Evolutionary conservation across 176 grass and related monocot genomes (phyloP).

Genomic region (Sorghum bicolor): DNA sequence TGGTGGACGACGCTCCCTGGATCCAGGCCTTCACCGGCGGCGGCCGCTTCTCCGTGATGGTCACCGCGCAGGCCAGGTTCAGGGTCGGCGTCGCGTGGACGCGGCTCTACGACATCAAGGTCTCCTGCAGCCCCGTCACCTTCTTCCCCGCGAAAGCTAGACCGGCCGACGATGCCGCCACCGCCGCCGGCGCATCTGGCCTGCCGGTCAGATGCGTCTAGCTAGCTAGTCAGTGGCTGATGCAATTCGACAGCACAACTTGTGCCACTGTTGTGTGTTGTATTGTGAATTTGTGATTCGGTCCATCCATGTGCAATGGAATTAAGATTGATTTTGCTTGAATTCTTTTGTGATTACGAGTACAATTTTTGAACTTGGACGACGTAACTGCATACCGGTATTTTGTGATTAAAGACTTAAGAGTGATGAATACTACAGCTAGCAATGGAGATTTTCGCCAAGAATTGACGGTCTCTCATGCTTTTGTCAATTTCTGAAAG

Average conservation of each 20-base stretch:
- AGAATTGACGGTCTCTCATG: not conserved
- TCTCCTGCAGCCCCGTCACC: not conserved
- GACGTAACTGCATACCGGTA: not conserved
- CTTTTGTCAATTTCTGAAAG: not conserved
- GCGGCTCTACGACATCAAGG: not conserved
- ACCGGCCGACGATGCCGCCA: not conserved
- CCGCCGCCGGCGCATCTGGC: not conserved
- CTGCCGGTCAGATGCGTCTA: not conserved
- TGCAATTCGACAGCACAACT: not conserved
- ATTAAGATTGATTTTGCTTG: not conserved
- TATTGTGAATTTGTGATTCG: not conserved
- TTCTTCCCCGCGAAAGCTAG: not conserved
- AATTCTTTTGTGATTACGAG: not conserved
- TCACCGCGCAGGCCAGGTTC: not conserved
- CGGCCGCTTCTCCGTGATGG: not conserved
- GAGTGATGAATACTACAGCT: not conserved
- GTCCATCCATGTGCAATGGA: not conserved
- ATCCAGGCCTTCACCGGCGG: not conserved
- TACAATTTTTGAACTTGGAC: not conserved
- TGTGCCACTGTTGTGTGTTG: not conserved
- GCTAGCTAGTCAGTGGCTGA: not conserved
- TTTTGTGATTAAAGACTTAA: not conserved
- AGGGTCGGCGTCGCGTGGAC: not conserved
- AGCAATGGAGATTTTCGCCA: not conserved
- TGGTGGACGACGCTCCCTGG: not conserved